Evolutionary conservation across 805 yeast species (phyloP), one percentile per base, ranked within the genome.

Genomic region (Candida gorgasii): DNA sequence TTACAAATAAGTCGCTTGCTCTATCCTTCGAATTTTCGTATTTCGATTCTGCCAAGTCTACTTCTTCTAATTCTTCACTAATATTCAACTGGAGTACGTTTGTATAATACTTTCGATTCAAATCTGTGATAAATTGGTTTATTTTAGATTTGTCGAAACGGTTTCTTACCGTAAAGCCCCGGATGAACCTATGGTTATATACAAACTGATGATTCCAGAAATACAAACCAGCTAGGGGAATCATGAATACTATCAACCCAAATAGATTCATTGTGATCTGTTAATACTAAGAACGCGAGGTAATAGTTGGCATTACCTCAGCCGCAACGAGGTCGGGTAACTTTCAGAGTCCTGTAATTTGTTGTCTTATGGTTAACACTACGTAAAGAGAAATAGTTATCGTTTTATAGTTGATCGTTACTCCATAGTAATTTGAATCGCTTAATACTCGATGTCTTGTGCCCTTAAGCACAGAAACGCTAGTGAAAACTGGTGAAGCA

Each of bases 61-160:
- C 3, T 45, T 49, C 29, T 59, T 34, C 37, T 46, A 23, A 39
- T 31, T 17, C 44, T 30, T 12, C 51, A 49, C 13, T 18, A 2
- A 41, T 8, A 2, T 36, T 13, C 14, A 42, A 31, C 22, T 20
- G 20, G 17, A 31, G 15, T 8, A 44, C 24, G 18, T 36, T 31
- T 4, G 28, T 19, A 35, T 20, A 38, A 44, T 50, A 50, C 22
- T 38, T 46, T 12, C 41, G 44, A 43, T 55, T 53, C 31, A 57
- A 33, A 19, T 48, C 44, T 2, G 44, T 42, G 9, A 41, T 36
- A 3, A 29, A 13, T 11, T 34, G 40, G 30, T 36, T 41, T 47
- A 69, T 59, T 20, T 59, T 52, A 8, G 45, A 34, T 29, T 57
- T 57, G 22, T 36, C 36, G 22, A 44, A 33, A 14, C 48, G 33